phyloP scores from a whole-genome alignment of 352 stramenopile genomes.

The Globisporangium orthogonon region DNA sequence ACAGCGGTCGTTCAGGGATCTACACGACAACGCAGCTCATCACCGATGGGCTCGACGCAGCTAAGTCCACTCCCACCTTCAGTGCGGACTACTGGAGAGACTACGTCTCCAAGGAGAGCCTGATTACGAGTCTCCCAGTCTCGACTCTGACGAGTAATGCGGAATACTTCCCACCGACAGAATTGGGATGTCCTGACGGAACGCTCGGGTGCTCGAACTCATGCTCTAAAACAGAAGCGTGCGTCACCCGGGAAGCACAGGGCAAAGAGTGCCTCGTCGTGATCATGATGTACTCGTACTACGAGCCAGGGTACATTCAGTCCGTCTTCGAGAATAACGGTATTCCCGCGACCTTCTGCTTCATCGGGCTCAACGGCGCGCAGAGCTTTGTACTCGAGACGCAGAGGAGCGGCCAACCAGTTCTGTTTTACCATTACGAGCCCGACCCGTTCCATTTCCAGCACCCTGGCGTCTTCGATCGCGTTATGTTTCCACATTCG shows the following conservation, averaged over 20 bases:
- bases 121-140: slow-evolving; percentile 8
- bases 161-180: slow-evolving; percentile 18
- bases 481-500: slow-evolving; percentile 29
- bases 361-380: slow-evolving; percentile 13
- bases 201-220: slow-evolving; percentile 25
- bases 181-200: slow-evolving; percentile 17
- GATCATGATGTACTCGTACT: slow-evolving; percentile 14
- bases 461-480: slow-evolving; percentile 22
- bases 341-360: slow-evolving; percentile 30
- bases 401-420: slow-evolving; percentile 8
- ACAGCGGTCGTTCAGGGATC: slow-evolving; percentile 25
- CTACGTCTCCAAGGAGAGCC: slow-evolving; percentile 12
- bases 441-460: slow-evolving; percentile 33
- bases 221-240: slow-evolving; percentile 24
- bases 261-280: slow-evolving; percentile 18
- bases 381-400: slow-evolving; percentile 8
- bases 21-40: slow-evolving; percentile 38
- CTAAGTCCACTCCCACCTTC: slow-evolving; percentile 14
- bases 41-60: slow-evolving; percentile 1
- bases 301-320: slow-evolving; percentile 18
- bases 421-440: slow-evolving; percentile 49
- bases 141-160: slow-evolving; percentile 3
- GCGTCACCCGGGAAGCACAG: slow-evolving; percentile 11
- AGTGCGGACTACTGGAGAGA: slow-evolving; percentile 46
- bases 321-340: slow-evolving; percentile 20